Percentiles rank a stretch among this genome's conserved stretches.
Conservation (phyloP, 495 filamentous ascomycete genomes). For the Neohortaea acidophila region DNA sequence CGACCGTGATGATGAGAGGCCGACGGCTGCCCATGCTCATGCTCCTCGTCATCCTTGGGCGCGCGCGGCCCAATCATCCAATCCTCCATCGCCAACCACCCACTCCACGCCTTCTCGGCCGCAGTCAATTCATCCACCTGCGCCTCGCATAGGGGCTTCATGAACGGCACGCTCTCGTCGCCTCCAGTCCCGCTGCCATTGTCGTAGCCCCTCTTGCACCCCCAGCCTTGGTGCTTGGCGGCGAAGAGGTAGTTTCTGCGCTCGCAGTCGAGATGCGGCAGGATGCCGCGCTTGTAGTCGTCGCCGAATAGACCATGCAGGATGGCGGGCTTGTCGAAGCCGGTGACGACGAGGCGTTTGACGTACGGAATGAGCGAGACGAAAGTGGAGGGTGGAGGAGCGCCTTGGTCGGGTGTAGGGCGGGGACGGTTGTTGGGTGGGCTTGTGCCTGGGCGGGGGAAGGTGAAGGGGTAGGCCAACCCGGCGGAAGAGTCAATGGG, state of each 20-base stretch:
- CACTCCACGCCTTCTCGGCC: constrained; percentile 69
- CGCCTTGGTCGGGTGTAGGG: background rate
- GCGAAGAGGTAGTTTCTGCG: constrained; percentile 89
- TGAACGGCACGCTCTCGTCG: constrained; percentile 70
- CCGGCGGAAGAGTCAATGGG: constrained; percentile 23
- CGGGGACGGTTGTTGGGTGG: background rate
- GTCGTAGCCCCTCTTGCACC: constrained; percentile 82
- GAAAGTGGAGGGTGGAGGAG: constrained; percentile 21
- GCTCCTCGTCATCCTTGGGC: too few species aligned
- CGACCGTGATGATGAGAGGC: too few species aligned
- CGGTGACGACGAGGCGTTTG: constrained; percentile 77
- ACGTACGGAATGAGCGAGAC: constrained; percentile 79
- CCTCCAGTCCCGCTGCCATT: constrained; percentile 35
- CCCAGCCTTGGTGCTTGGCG: constrained; percentile 81
- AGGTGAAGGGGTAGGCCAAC: constrained; percentile 18
- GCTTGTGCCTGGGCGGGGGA: constrained; percentile 16
- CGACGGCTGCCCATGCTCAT: too few species aligned
- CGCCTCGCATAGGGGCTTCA: constrained; percentile 61
- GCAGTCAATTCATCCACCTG: constrained; percentile 65
- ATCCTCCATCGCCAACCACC: constrained; percentile 87
- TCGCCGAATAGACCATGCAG: constrained; percentile 93
- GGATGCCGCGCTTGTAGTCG: constrained; percentile 67
- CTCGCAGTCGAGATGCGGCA: constrained; percentile 74
- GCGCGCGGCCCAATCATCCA: too few species aligned
- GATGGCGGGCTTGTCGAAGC: constrained; percentile 70